Evolutionary conservation across 768 basidiomycete genomes (phyloP).

Genomic region (Glaciozyma antarctica): DNA sequence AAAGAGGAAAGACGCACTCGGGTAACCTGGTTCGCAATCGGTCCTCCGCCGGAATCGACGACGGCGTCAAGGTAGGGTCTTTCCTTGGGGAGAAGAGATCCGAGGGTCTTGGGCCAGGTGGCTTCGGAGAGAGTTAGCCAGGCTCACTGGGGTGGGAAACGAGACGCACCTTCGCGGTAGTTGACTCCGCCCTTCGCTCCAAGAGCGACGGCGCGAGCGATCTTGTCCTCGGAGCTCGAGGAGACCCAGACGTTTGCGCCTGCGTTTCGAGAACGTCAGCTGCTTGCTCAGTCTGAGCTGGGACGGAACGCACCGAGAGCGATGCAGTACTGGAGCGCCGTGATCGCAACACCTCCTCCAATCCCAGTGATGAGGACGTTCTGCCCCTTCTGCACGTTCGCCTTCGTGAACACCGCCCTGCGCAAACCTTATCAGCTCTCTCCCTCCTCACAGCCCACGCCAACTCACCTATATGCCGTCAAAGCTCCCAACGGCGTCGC

Average conservation of each 20-base stretch:
- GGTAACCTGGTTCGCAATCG: constrained; percentile 50
- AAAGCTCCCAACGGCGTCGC: constrained; percentile 69
- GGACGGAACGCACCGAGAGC: constrained; percentile 49
- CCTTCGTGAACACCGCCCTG: constrained; percentile 62
- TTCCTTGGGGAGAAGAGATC: constrained; percentile 41
- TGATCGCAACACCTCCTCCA: constrained; percentile 65
- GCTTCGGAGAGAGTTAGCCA: neutral
- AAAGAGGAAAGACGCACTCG: constrained; percentile 35
- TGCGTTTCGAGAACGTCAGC: neutral
- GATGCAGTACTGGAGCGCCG: constrained; percentile 63
- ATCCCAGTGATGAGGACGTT: constrained; percentile 56
- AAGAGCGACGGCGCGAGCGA: constrained; percentile 53
- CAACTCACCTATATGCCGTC: constrained; percentile 69
- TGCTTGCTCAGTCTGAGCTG: neutral
- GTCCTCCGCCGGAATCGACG: constrained; percentile 61
- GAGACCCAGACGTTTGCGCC: constrained; percentile 59
- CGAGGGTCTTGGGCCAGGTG: constrained; percentile 44
- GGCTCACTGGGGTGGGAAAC: neutral
- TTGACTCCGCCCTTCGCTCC: constrained; percentile 70
- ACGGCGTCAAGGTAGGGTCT: constrained; percentile 49
- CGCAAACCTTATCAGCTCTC: neutral
- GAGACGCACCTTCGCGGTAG: constrained; percentile 55
- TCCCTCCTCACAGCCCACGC: neutral
- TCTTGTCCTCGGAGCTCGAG: constrained; percentile 60
- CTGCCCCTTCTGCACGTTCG: constrained; percentile 52